Evolutionary conservation across 805 yeast genomes (phyloP).

Genomic region (Starmerella gropengiesseri): DNA sequence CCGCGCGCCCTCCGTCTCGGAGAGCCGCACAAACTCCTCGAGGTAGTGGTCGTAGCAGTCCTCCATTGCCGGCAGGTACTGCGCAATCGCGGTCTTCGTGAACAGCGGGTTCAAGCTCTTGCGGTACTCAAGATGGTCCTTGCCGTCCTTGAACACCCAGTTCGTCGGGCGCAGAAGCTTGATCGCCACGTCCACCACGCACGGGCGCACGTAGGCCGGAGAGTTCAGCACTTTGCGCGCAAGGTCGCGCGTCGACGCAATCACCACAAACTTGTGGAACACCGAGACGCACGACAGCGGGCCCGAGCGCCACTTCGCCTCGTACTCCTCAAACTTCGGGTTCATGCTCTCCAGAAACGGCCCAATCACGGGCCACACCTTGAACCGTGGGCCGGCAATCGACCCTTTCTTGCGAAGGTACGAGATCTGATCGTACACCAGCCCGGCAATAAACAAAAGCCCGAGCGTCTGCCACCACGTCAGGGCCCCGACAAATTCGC

Average conservation of each 20-base stretch:
- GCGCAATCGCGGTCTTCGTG: constrained; percentile 69
- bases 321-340: constrained; percentile 90
- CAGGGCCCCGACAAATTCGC: not conserved
- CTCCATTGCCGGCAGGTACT: constrained; percentile 79
- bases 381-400: constrained; percentile 81
- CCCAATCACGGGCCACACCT: constrained; percentile 91
- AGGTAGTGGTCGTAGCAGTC: constrained; percentile 72
- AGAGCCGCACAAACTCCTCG: constrained; percentile 46
- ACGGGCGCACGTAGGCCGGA: constrained; percentile 85
- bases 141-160: constrained; percentile 97
- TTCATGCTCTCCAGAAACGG: constrained; percentile 90
- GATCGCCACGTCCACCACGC: constrained; percentile 94
- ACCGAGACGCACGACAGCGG: constrained; percentile 93
- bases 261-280: constrained; percentile 94
- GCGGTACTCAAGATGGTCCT: constrained; percentile 88
- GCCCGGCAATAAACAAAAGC: constrained; percentile 19
- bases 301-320: constrained; percentile 90
- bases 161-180: constrained; percentile 89
- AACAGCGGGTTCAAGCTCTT: constrained; percentile 81
- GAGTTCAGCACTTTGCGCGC: constrained; percentile 79
- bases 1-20: constrained; percentile 43
- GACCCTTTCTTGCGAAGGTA: constrained; percentile 74
- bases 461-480: constrained; percentile 15
- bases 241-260: constrained; percentile 78
- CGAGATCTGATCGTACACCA: constrained; percentile 38